Conservation (phyloP, 768 basidiomycete genomes). For the Auriscalpium orientale region DNA sequence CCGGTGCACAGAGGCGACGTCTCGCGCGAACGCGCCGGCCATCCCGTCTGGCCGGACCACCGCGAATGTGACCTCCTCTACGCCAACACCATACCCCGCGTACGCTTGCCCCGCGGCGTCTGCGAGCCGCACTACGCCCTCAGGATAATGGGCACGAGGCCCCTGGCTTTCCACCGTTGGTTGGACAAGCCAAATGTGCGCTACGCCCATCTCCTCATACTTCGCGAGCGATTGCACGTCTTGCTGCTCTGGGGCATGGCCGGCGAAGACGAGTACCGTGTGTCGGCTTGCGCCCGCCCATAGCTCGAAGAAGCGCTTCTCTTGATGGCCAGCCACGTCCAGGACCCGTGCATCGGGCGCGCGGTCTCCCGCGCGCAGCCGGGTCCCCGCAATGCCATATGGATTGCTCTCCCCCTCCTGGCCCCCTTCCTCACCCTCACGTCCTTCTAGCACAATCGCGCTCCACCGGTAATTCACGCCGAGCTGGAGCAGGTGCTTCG, state of each 20-base stretch:
- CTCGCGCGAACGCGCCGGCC: conserved; percentile 1
- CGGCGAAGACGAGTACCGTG: conserved; percentile 25
- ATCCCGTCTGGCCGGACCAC: conserved; percentile 9
- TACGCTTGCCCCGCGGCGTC: conserved; percentile 8
- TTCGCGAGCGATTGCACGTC: not conserved
- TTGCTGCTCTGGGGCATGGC: not conserved
- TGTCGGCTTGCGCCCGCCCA: conserved; percentile 20
- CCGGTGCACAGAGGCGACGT: not conserved
- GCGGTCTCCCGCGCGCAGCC: conserved; percentile 35
- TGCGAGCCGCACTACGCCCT: not conserved
- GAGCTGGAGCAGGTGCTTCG: conserved; percentile 30
- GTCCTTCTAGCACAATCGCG: conserved; percentile 35
- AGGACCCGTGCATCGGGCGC: conserved; percentile 37
- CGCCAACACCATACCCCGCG: conserved; percentile 3
- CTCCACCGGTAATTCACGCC: conserved; percentile 51
- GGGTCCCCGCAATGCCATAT: conserved; percentile 13
- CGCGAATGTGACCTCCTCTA: not conserved
- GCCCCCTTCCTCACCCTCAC: conserved; percentile 15
- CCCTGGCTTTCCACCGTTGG: not conserved
- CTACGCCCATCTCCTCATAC: not conserved
- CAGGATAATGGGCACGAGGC: not conserved
- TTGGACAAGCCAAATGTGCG: not conserved
- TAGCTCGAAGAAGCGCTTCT: conserved; percentile 21
- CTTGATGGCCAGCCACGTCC: not conserved
- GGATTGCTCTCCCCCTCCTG: conserved; percentile 12